Conservation (phyloP, 352 stramenopile genomes). For the Globisporangium heterothallicum region DNA sequence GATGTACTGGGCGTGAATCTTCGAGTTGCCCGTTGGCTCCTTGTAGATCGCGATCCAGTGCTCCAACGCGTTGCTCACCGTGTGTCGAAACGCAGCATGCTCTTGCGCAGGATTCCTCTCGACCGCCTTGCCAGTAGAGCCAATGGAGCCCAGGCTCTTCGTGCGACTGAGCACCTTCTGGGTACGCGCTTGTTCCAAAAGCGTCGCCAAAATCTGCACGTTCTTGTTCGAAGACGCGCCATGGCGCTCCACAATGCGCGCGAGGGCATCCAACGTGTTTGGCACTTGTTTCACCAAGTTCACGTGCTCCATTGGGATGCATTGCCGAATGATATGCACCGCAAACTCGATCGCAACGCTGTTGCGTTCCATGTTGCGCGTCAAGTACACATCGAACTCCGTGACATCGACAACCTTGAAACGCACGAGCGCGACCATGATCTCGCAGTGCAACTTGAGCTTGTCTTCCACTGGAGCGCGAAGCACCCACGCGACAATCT, state of each 20-base stretch:
- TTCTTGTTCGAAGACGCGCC: conserved; percentile 78
- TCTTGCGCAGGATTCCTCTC: conserved; percentile 59
- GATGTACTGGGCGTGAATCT: conserved; percentile 96
- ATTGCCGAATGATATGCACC: conserved; percentile 92
- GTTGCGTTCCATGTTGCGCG: conserved; percentile 93
- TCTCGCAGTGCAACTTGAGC: conserved; percentile 94
- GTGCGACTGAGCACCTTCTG: conserved; percentile 31
- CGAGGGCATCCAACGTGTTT: conserved; percentile 91
- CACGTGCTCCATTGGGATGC: conserved; percentile 92
- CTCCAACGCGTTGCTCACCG: conserved; percentile 92
- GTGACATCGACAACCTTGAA: conserved; percentile 91
- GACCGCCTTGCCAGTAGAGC: conserved; percentile 14
- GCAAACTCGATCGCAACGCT: conserved; percentile 95
- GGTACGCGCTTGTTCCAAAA: conserved; percentile 73
- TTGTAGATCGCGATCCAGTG: conserved; percentile 98
- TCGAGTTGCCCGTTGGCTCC: conserved; percentile 90
- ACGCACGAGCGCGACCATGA: conserved; percentile 93
- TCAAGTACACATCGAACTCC: conserved; percentile 95
- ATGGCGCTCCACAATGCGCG: conserved; percentile 80
- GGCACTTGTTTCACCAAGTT: conserved; percentile 86
- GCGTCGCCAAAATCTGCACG: conserved; percentile 72
- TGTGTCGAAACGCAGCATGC: conserved; percentile 79
- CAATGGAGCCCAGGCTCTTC: conserved; percentile 61
- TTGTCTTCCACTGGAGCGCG: conserved; percentile 93
- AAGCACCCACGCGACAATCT: conserved; percentile 93